These are phyloP conservation scores for Rhizophlyctis rosea DNA, from an alignment of 192 early-diverging fungal species.

Conservation along the genomic window DNA sequence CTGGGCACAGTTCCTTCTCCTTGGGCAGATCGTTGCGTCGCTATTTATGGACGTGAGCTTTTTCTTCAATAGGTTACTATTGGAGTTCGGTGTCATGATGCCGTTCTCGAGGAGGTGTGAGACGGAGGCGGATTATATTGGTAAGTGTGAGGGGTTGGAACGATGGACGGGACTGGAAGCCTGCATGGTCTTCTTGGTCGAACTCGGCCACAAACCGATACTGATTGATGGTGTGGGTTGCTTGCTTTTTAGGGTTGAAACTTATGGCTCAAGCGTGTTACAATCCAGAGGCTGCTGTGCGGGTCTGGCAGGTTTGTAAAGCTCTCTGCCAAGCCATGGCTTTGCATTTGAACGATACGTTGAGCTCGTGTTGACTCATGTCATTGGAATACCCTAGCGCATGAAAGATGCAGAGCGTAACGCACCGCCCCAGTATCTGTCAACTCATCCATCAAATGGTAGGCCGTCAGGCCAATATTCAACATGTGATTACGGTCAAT, in stretches of 20 bases:
- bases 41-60: constrained; percentile 64
- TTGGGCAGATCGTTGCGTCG: constrained; percentile 58
- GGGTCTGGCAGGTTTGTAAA: constrained; percentile 68
- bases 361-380: constrained; percentile 4
- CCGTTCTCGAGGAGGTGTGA: constrained; percentile 89
- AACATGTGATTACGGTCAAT: no score
- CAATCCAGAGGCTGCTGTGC: constrained; percentile 73
- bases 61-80: constrained; percentile 56
- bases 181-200: background rate
- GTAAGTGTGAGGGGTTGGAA: no score
- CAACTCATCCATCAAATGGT: no score
- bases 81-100: constrained; percentile 72
- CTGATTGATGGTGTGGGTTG: no score
- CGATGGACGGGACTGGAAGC: background rate
- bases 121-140: constrained; percentile 90
- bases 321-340: no score
- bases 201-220: background rate
- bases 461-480: no score
- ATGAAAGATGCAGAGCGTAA: constrained; percentile 72
- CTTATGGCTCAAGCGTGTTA: constrained; percentile 94
- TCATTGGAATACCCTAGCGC: constrained; percentile 28
- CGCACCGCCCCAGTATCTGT: constrained; percentile 78
- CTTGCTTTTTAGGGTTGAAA: constrained; percentile 48
- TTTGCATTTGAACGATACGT: no score
- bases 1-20: constrained; percentile 57